phyloP scores from a whole-genome alignment of 225 moss, liverwort and hornwort species.

The Sphagnum contortum region DNA sequence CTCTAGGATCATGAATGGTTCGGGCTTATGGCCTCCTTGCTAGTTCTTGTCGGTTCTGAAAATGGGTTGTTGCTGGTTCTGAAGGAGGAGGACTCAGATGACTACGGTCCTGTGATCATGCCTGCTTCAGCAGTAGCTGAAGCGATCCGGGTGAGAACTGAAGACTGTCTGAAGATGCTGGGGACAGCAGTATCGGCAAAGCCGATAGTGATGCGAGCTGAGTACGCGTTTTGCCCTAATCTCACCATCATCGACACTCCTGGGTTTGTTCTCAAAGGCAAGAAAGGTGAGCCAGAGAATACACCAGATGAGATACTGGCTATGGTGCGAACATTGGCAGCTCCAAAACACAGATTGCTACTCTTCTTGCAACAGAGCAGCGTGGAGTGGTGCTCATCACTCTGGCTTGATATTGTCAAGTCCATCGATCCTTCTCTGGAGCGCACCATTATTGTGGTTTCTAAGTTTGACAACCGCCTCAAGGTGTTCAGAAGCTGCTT shows the following conservation, averaged over 20 bases:
- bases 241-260: constrained; percentile 76
- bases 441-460: constrained; percentile 67
- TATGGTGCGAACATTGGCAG: constrained; percentile 69
- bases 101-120: constrained; percentile 62
- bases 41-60: not conserved
- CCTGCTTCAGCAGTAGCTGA: constrained; percentile 65
- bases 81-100: constrained; percentile 72
- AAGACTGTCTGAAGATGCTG: constrained; percentile 43
- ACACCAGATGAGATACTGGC: constrained; percentile 68
- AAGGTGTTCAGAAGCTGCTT: constrained; percentile 22
- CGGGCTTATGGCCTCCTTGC: no score
- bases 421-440: constrained; percentile 63
- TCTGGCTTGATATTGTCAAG: constrained; percentile 75
- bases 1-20: no score
- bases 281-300: constrained; percentile 63
- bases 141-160: constrained; percentile 53
- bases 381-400: constrained; percentile 87
- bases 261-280: constrained; percentile 70
- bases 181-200: constrained; percentile 73
- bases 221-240: constrained; percentile 84
- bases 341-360: constrained; percentile 64
- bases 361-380: constrained; percentile 86
- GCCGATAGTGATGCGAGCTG: constrained; percentile 86
- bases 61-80: not conserved
- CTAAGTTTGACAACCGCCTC: constrained; percentile 85